Evolutionary conservation across 31 red algal species (phyloP).

Genomic region (Asparagopsis taxiformis): DNA sequence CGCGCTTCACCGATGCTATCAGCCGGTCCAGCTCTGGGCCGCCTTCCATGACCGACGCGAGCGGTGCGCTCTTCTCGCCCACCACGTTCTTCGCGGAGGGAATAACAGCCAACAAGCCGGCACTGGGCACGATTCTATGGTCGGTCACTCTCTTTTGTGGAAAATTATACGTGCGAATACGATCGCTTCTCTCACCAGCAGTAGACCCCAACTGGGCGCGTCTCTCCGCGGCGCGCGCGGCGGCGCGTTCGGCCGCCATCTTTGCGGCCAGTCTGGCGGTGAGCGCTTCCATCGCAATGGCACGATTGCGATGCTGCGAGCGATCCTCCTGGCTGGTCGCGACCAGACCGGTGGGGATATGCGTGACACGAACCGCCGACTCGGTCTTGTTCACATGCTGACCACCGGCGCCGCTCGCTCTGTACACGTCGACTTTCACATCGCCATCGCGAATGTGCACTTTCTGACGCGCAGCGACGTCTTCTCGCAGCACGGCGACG

Average conservation of each 20-base stretch:
- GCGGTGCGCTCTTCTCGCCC: slow-evolving; percentile 37
- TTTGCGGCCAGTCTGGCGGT: slow-evolving; percentile 34
- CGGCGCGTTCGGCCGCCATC: slow-evolving; percentile 23
- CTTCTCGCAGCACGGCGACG: slow-evolving; percentile 77
- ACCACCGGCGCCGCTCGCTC: slow-evolving; percentile 91
- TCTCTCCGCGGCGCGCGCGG: slow-evolving; percentile 18
- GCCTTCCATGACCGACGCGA: slow-evolving; percentile 46
- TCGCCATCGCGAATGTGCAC: slow-evolving; percentile 22
- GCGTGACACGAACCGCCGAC: slow-evolving; percentile 88
- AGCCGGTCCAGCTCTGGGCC: slow-evolving; percentile 48
- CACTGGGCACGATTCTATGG: slow-evolving; percentile 47
- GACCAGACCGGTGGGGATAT: slow-evolving; percentile 81
- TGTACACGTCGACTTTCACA: slow-evolving; percentile 75
- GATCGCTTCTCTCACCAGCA: slow-evolving; percentile 72
- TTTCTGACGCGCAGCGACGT: too few relatives aligned
- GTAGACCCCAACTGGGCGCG: slow-evolving; percentile 58
- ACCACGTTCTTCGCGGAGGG: slow-evolving; percentile 12
- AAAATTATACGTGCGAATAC: slow-evolving; percentile 93
- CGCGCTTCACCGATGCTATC: slow-evolving; percentile 32
- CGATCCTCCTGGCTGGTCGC: slow-evolving; percentile 82
- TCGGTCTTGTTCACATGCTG: slow-evolving; percentile 98
- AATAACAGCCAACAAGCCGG: slow-evolving; percentile 6
- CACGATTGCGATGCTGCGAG: slow-evolving; percentile 77
- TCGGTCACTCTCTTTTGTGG: slow-evolving; percentile 88
- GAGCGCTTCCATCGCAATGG: slow-evolving; percentile 48